Evolutionary conservation across 2,329 filamentous ascomycete species (phyloP).

Genomic region (Pestalotiopsis sp.): DNA sequence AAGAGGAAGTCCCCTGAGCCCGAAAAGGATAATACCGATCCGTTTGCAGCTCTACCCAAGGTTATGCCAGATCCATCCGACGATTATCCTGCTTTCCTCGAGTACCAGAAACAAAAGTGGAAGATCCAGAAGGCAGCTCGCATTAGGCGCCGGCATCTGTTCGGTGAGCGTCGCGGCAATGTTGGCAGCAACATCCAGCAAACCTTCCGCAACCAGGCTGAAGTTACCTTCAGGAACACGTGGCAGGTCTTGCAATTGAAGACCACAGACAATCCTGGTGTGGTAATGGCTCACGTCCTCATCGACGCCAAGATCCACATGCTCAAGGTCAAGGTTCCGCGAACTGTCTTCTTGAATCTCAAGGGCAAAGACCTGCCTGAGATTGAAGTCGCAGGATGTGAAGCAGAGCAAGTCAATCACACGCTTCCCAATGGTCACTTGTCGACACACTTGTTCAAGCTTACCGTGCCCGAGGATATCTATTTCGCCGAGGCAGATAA

Average conservation of each 20-base stretch:
- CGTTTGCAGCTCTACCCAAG: constrained; percentile 79
- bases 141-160: constrained; percentile 82
- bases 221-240: constrained; percentile 84
- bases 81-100: constrained; percentile 85
- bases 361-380: constrained; percentile 86
- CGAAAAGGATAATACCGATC: constrained; percentile 66
- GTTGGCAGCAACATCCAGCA: constrained; percentile 67
- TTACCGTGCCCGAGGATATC: constrained; percentile 85
- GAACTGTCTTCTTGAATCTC: constrained; percentile 89
- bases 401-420: constrained; percentile 90
- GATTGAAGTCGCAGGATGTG: constrained; percentile 82
- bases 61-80: constrained; percentile 83
- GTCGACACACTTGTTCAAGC: constrained; percentile 90
- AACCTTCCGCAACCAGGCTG: constrained; percentile 88
- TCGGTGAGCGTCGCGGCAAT: constrained; percentile 79
- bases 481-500: constrained; percentile 86
- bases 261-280: constrained; percentile 79
- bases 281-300: constrained; percentile 86
- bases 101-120: constrained; percentile 99
- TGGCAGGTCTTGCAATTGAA: constrained; percentile 94
- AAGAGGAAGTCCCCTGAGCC: constrained; percentile 78
- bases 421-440: constrained; percentile 94
- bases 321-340: constrained; percentile 85
- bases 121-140: constrained; percentile 94
- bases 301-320: constrained; percentile 92